Percentiles rank a stretch among this genome's conserved stretches.
Conservation (phyloP, 129 eudicot species). For the Dittrichia graveolens region DNA sequence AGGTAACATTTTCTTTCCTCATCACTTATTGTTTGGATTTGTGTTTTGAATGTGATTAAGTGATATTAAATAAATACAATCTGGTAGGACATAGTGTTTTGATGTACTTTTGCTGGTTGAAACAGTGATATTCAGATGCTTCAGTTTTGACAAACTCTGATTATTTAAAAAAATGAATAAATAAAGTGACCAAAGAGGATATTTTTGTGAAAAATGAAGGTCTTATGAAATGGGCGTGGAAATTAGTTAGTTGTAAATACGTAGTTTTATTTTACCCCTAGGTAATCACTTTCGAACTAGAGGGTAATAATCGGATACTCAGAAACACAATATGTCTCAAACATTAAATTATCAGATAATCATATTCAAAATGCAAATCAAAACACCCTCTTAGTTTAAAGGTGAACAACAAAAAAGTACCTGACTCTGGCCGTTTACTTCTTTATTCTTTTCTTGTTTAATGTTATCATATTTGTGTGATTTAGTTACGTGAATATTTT, state of each 20-base stretch:
- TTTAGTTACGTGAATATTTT: constrained; percentile 68
- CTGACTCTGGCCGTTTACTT: neutral
- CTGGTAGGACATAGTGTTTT: neutral
- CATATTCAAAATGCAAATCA: neutral
- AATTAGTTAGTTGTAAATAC: neutral
- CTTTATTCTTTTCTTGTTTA: constrained; percentile 7
- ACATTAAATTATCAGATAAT: neutral
- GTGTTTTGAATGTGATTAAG: neutral
- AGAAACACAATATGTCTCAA: neutral
- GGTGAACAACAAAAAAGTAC: neutral
- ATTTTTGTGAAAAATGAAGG: neutral
- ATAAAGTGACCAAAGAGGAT: neutral
- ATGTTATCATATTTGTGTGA: constrained; percentile 16
- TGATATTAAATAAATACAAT: neutral
- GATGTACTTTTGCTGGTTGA: neutral
- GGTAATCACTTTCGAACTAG: neutral
- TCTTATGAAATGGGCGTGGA: neutral
- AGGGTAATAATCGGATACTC: neutral
- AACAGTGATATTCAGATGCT: neutral
- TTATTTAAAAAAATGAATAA: neutral
- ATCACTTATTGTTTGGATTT: constrained; percentile 13
- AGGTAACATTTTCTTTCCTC: constrained; percentile 22
- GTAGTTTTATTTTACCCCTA: neutral
- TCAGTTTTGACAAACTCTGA: neutral
- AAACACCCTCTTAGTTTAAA: neutral